Evolutionary conservation across 2,329 filamentous ascomycete species (phyloP).

Genomic region (Kalmusia sp.): DNA sequence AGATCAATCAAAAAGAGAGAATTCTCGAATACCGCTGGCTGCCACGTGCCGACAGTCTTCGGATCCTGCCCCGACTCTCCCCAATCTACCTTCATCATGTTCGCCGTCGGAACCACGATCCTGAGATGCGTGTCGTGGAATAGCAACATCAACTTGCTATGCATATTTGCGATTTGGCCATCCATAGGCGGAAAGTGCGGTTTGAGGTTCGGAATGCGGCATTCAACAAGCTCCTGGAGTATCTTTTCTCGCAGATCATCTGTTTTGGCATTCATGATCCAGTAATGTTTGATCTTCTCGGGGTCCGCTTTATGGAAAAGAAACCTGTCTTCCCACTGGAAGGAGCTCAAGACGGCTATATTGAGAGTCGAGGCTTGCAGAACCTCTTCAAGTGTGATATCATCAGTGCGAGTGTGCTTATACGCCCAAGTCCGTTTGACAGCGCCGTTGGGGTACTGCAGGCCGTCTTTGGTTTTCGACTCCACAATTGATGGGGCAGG

Average conservation of each 20-base stretch:
- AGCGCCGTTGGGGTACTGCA: constrained; percentile 64
- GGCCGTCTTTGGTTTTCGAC: neutral
- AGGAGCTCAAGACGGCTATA: constrained; percentile 84
- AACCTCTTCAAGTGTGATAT: constrained; percentile 89
- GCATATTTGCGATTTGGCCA: constrained; percentile 76
- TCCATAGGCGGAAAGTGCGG: constrained; percentile 84
- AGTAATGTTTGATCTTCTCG: constrained; percentile 54
- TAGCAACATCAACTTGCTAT: constrained; percentile 93
- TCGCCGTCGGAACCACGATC: constrained; percentile 86
- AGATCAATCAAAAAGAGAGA: constrained; percentile 92
- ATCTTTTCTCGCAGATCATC: constrained; percentile 42
- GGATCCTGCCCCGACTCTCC: constrained; percentile 70
- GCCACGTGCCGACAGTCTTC: constrained; percentile 24
- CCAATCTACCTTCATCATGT: constrained; percentile 87
- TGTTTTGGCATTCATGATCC: constrained; percentile 67
- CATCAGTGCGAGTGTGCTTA: constrained; percentile 68
- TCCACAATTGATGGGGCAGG: neutral
- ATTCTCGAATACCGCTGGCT: constrained; percentile 43
- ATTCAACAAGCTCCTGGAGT: constrained; percentile 35
- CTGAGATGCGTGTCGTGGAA: constrained; percentile 77
- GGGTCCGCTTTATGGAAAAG: constrained; percentile 72
- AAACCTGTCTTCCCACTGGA: constrained; percentile 85
- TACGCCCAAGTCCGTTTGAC: constrained; percentile 84
- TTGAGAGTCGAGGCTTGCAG: constrained; percentile 75
- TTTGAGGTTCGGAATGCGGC: constrained; percentile 61